Percentiles rank a stretch among this genome's conserved stretches.
These are phyloP conservation scores for Tolypocladium tropicale DNA, from an alignment of 2,329 filamentous ascomycete genomes.

Conservation along the genomic window DNA sequence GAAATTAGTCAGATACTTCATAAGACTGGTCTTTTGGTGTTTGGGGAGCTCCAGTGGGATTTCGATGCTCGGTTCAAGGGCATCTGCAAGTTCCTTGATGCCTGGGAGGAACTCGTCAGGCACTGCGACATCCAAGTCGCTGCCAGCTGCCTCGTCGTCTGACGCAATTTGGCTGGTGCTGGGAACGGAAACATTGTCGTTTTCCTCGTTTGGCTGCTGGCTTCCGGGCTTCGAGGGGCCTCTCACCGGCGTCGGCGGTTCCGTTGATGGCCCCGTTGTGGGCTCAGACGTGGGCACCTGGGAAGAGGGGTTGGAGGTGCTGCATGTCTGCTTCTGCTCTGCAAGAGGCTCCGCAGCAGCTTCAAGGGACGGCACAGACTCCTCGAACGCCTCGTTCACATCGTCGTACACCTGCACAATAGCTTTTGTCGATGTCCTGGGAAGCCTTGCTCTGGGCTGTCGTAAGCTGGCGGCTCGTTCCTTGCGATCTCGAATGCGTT, in stretches of 20 bases:
- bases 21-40: constrained; percentile 83
- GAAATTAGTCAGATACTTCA: constrained; percentile 95
- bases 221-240: constrained; percentile 11
- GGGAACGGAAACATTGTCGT: constrained; percentile 16
- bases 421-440: constrained; percentile 84
- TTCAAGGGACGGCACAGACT: constrained; percentile 54
- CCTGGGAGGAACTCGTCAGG: constrained; percentile 58
- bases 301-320: constrained; percentile 7
- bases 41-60: constrained; percentile 70
- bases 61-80: constrained; percentile 49
- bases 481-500: constrained; percentile 75
- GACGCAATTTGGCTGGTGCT: constrained; percentile 45
- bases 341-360: constrained; percentile 12
- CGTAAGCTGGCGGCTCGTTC: constrained; percentile 68
- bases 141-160: constrained; percentile 57
- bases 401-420: constrained; percentile 95
- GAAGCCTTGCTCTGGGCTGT: constrained; percentile 67
- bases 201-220: constrained; percentile 14
- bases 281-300: constrained; percentile 12
- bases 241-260: constrained; percentile 10
- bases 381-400: constrained; percentile 84
- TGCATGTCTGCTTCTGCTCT: constrained; percentile 9
- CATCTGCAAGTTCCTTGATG: constrained; percentile 51
- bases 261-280: constrained; percentile 4
- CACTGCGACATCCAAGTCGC: constrained; percentile 62